Percentiles rank a stretch among this genome's conserved stretches.
Evolutionary conservation across 805 yeast species (phyloP).

Genomic region (Monosporozyma yasuniensis): DNA sequence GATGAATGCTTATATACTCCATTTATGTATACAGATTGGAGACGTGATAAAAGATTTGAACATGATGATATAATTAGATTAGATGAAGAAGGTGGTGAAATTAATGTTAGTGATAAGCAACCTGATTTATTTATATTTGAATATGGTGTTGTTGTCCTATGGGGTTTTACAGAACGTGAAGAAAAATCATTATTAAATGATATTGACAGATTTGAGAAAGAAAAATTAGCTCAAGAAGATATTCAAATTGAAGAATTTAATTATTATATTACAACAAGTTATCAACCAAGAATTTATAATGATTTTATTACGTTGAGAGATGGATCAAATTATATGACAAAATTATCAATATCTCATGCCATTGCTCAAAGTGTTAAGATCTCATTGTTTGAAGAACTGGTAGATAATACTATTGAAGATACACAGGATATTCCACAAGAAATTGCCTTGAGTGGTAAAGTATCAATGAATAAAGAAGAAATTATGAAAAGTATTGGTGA

Average conservation of each 20-base stretch:
- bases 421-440: constrained; percentile 96
- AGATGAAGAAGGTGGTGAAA: constrained; percentile 93
- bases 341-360: constrained; percentile 89
- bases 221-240: constrained; percentile 74
- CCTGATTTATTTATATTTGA: constrained; percentile 85
- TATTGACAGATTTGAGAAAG: constrained; percentile 83
- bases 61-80: constrained; percentile 50
- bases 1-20: constrained; percentile 95
- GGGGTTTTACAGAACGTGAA: constrained; percentile 88
- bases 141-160: constrained; percentile 92
- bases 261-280: constrained; percentile 85
- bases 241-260: constrained; percentile 92
- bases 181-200: constrained; percentile 75
- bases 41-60: constrained; percentile 41
- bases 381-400: constrained; percentile 89
- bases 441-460: constrained; percentile 90
- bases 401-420: constrained; percentile 93
- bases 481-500: constrained; percentile 98
- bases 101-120: constrained; percentile 68
- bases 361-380: constrained; percentile 93
- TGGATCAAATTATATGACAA: constrained; percentile 81
- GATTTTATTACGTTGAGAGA: constrained; percentile 91
- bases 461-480: constrained; percentile 86
- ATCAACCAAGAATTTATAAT: constrained; percentile 91
- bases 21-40: constrained; percentile 71